These are phyloP conservation scores for Rhodotorula taiwanensis DNA, from an alignment of 768 basidiomycete genomes.

Conservation along the genomic window DNA sequence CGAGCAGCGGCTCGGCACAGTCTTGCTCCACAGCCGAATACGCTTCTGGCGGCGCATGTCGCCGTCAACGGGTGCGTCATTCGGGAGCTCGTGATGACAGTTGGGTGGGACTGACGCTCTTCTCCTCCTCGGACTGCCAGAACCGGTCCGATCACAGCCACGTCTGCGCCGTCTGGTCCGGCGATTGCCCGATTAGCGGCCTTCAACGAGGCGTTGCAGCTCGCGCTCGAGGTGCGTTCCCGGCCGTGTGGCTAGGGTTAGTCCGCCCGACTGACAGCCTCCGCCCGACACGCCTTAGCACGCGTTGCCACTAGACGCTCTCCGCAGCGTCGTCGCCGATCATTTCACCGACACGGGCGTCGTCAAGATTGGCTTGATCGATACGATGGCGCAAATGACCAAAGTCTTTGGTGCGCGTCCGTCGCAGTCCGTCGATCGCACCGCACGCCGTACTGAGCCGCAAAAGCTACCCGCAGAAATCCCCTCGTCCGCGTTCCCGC, in stretches of 20 bases:
- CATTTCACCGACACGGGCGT: constrained; percentile 35
- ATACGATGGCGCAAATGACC: constrained; percentile 15
- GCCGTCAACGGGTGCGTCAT: constrained; percentile 21
- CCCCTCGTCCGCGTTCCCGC: constrained; percentile 32
- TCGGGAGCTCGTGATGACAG: not conserved
- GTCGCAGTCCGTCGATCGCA: too few species aligned
- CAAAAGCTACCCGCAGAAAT: constrained; percentile 18
- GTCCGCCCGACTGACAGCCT: not conserved
- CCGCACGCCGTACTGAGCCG: too few species aligned
- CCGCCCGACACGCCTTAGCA: constrained; percentile 8
- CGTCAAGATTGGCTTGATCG: constrained; percentile 31
- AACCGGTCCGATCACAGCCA: constrained; percentile 28
- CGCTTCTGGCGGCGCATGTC: constrained; percentile 19
- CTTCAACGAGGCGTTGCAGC: constrained; percentile 18
- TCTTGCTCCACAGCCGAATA: constrained; percentile 4
- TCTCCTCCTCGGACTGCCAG: not conserved
- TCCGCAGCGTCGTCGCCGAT: constrained; percentile 16
- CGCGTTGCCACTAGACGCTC: constrained; percentile 17
- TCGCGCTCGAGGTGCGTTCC: constrained; percentile 25
- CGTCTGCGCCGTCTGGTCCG: constrained; percentile 8
- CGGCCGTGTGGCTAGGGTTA: not conserved
- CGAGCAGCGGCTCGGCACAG: too few species aligned
- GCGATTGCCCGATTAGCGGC: constrained; percentile 11
- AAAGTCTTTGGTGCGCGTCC: constrained; percentile 26
- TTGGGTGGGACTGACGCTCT: not conserved